Conservation (phyloP, 2,329 filamentous ascomycete species). For the Epichloe brachyelytri region DNA sequence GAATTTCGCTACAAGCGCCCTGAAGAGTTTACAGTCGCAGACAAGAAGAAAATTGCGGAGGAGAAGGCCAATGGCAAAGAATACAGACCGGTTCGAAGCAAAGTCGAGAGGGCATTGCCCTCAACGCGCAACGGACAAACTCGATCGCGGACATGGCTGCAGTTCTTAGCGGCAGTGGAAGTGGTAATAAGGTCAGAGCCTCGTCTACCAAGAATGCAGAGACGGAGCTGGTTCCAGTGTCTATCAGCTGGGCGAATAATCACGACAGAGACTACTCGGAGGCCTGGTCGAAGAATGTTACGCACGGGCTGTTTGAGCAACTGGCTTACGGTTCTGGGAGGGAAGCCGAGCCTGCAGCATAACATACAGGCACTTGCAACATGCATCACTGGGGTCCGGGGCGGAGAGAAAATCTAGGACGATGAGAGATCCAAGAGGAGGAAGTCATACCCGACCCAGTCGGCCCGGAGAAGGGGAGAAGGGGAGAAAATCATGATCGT, state of each 20-base stretch:
- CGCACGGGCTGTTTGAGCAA: conserved; percentile 29
- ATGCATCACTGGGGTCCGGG: background rate
- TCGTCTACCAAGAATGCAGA: conserved; percentile 9
- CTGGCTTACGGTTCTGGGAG: conserved; percentile 6
- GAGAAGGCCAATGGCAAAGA: conserved; percentile 17
- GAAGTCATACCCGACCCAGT: background rate
- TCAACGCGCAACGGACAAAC: conserved; percentile 50
- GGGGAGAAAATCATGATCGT: background rate
- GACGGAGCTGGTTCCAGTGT: conserved; percentile 25
- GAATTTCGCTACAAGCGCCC: conserved; percentile 29
- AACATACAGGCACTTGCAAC: background rate
- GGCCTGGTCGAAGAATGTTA: conserved; percentile 40
- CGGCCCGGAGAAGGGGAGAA: background rate
- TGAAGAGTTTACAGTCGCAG: conserved; percentile 19
- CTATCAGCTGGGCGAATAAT: conserved; percentile 39
- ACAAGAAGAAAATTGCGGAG: conserved; percentile 21
- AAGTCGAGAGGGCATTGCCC: conserved; percentile 33
- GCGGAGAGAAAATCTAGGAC: background rate
- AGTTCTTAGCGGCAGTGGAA: conserved; percentile 37
- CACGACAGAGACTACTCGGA: conserved; percentile 33
- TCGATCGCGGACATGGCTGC: conserved; percentile 50
- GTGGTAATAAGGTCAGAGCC: conserved; percentile 34
- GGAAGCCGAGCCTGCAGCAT: conserved; percentile 3
- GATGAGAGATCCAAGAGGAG: background rate
- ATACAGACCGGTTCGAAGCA: conserved; percentile 22